Conservation (phyloP, 2,329 filamentous ascomycete species). For the Falciphora oryzae region DNA sequence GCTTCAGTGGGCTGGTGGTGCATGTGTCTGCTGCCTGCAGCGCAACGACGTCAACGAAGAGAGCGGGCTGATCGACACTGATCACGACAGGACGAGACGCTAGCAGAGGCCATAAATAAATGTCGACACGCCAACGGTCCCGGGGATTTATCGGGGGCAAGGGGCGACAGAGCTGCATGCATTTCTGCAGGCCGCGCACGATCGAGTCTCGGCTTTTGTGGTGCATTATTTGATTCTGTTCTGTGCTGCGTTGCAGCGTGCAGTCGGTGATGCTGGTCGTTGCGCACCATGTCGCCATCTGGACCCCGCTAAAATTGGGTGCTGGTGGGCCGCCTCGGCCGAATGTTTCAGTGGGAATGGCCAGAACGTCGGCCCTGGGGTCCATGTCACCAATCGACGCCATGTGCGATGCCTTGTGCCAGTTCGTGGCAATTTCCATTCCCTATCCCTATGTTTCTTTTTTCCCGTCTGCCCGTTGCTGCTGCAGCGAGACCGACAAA, state of each 20-base stretch:
- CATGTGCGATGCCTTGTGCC: too few species aligned
- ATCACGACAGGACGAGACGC: neutral
- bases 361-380: too few species aligned
- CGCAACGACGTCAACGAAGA: neutral
- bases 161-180: neutral
- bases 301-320: too few species aligned
- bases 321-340: too few species aligned
- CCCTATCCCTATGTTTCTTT: too few species aligned
- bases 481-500: too few species aligned
- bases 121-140: too few species aligned
- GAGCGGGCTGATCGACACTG: neutral
- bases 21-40: neutral
- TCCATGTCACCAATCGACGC: too few species aligned
- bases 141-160: too few species aligned
- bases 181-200: neutral
- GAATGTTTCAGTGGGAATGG: neutral
- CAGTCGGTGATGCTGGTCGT: neutral
- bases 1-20: neutral
- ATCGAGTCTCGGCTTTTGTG: neutral
- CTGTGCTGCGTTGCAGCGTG: neutral
- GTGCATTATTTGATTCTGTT: neutral
- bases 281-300: neutral
- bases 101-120: too few species aligned
- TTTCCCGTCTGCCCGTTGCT: too few species aligned
- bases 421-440: too few species aligned